Percentiles rank a stretch among this genome's conserved stretches.
These are phyloP conservation scores for Tubosaeta sp. DNA, from an alignment of 768 basidiomycete genomes.

Conservation along the genomic window DNA sequence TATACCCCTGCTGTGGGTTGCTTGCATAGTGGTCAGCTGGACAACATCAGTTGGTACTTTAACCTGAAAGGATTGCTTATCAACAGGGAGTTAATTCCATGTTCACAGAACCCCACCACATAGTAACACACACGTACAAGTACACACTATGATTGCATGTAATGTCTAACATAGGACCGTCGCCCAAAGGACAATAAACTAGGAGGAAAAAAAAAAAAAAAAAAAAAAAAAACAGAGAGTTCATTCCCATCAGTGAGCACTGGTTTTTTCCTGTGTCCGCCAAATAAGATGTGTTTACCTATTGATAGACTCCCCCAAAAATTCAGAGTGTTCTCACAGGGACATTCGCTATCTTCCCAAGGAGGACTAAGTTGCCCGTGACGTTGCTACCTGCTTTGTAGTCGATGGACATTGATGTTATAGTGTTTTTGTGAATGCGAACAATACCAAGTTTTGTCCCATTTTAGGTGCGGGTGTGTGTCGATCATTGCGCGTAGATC, in stretches of 20 bases:
- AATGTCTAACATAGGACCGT: too few relatives aligned
- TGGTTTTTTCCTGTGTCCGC: neutral
- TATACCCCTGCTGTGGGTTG: slow-evolving; percentile 51
- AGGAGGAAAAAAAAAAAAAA: too few relatives aligned
- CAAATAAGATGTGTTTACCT: neutral
- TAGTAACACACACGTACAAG: too few relatives aligned
- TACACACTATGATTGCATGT: too few relatives aligned
- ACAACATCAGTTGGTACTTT: slow-evolving; percentile 56
- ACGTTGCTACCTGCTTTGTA: neutral
- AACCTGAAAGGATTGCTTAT: slow-evolving; percentile 51
- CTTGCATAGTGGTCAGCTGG: slow-evolving; percentile 32
- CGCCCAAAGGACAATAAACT: too few relatives aligned
- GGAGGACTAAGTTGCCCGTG: slow-evolving; percentile 32
- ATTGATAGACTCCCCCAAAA: slow-evolving; percentile 46
- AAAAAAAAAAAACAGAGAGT: too few relatives aligned
- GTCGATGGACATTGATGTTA: neutral
- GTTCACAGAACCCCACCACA: too few relatives aligned
- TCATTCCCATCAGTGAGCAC: slow-evolving; percentile 53
- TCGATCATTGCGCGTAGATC: neutral
- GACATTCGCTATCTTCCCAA: slow-evolving; percentile 56
- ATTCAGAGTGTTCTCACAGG: slow-evolving; percentile 49
- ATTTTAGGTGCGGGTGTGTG: neutral
- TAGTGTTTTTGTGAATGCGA: neutral
- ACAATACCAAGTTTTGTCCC: neutral
- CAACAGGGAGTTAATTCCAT: too few relatives aligned